Evolutionary conservation across 768 basidiomycete genomes (phyloP), one percentile per base, ranked within the genome.

Genomic region (Boletus sp.): DNA sequence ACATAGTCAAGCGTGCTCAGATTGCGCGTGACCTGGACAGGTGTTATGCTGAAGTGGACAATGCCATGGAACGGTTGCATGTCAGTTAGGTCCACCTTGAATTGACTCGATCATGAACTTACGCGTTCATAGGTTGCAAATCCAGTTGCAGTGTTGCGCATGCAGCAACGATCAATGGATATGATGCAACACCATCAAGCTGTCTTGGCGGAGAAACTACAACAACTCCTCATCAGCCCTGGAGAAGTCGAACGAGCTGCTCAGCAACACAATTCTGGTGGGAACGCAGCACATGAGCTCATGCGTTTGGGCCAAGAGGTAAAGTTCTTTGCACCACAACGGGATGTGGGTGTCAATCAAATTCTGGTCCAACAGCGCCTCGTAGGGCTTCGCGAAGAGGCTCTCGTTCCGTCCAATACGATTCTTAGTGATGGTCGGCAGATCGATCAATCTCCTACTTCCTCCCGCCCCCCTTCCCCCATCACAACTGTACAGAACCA

Each of bases 301-400:
- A 84, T 84, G 83, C 72, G 72, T 44, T 66, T 71, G 23, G 82
- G 82, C 10, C 83, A 85, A 70, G 69, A 70, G 63, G 81, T 79
- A 58, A 9, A 51, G 3, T 23, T 11, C 57, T 47, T 35, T 55
- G 32, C 33, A 5, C 47, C 46, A 25, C 38, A 42, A 1, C 27
- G 13, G 5, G 35, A 25, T n/a, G 42, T 35, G 9, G 15, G 1
- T 30, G 38, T 45, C 14, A n/a, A 40, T 5, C 38, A 1, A 14
- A 35, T 19, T 50, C 34, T 47, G 19, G 21, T 33, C 33, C 53
- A 4, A 45, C 32, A 70, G 68, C 70, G 66, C 21, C 66, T 70
- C 23, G 37, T 61, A 8, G n/a, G 32, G 10, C 59, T 68, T 52
- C 56, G 51, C 4, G 19, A 32, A 10, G 46, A 23, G 5, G 33